A percentile compares a stretch with the other conserved stretches of the same genome.
Evolutionary conservation across 768 basidiomycete genomes (phyloP).

Genomic region (Tubosaeta sp.): DNA sequence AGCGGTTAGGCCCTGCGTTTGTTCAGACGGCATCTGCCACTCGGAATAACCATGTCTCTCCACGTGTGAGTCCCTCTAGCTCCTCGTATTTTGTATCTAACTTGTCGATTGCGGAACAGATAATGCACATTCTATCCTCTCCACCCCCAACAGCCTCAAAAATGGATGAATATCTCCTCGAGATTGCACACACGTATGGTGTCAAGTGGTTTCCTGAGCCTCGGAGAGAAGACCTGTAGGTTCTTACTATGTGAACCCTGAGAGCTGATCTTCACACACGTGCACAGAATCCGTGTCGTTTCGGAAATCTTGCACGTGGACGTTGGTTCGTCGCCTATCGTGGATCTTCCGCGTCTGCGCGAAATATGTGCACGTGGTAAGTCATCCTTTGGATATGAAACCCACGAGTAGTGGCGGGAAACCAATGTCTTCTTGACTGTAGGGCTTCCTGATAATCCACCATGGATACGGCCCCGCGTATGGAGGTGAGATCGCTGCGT

Average conservation of each 20-base stretch:
- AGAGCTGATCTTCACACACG: not conserved
- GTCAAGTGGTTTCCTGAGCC: slow-evolving; percentile 62
- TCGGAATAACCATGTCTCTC: slow-evolving; percentile 51
- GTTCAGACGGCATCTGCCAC: slow-evolving; percentile 47
- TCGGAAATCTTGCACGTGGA: slow-evolving; percentile 55
- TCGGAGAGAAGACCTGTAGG: slow-evolving; percentile 60
- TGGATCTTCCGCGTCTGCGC: slow-evolving; percentile 56
- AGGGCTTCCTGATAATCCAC: slow-evolving; percentile 74
- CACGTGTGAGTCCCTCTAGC: slow-evolving; percentile 34
- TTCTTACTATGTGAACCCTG: not conserved
- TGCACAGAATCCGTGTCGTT: slow-evolving; percentile 46
- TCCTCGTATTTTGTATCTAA: not conserved
- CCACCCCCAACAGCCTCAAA: slow-evolving; percentile 52
- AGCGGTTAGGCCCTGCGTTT: slow-evolving; percentile 57
- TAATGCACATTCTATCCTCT: slow-evolving; percentile 48
- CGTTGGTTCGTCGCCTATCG: slow-evolving; percentile 39
- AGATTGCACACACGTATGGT: slow-evolving; percentile 49
- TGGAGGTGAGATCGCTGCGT: slow-evolving; percentile 58
- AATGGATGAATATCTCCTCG: slow-evolving; percentile 52
- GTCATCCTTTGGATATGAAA: slow-evolving; percentile 11
- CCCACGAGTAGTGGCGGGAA: not conserved
- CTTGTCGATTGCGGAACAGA: slow-evolving; percentile 27
- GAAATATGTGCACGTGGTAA: slow-evolving; percentile 59
- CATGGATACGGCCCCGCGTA: slow-evolving; percentile 70
- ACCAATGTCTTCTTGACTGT: slow-evolving; percentile 4